These are phyloP conservation scores for Ramaria sp. DNA, from an alignment of 768 basidiomycete species.

Conservation along the genomic window DNA sequence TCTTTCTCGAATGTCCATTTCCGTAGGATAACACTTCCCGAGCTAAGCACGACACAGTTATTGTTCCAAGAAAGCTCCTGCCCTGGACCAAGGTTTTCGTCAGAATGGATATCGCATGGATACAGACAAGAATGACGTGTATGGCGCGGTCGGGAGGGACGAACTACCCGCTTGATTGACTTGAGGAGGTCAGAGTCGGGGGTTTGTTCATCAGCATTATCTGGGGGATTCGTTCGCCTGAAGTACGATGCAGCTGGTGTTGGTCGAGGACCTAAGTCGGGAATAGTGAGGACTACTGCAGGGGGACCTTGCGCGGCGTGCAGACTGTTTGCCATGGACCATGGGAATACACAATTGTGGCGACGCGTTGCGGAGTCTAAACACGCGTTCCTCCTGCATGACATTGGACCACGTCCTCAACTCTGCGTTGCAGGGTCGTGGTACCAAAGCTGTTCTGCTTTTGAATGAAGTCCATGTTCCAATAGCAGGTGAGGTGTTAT, in stretches of 20 bases:
- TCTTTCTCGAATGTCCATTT: constrained; percentile 70
- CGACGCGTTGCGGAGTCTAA: constrained; percentile 7
- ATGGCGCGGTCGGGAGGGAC: constrained; percentile 34
- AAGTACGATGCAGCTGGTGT: constrained; percentile 41
- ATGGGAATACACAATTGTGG: not conserved
- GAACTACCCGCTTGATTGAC: constrained; percentile 49
- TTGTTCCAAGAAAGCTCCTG: constrained; percentile 65
- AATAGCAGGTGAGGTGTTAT: constrained; percentile 4
- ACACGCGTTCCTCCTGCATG: not conserved
- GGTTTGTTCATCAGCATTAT: constrained; percentile 36
- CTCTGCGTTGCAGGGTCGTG: constrained; percentile 3
- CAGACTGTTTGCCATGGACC: too few species aligned
- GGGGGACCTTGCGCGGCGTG: not conserved
- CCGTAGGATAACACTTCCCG: constrained; percentile 56
- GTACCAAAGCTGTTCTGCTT: constrained; percentile 6
- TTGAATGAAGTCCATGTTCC: constrained; percentile 2
- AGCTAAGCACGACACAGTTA: constrained; percentile 48
- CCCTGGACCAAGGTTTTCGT: constrained; percentile 33
- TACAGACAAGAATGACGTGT: constrained; percentile 27
- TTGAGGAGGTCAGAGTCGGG: constrained; percentile 34
- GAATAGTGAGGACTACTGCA: not conserved
- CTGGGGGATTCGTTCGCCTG: constrained; percentile 51
- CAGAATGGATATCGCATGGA: constrained; percentile 28
- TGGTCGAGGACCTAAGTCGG: constrained; percentile 4
- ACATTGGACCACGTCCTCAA: constrained; percentile 7